Evolutionary conservation across 2,329 filamentous ascomycete genomes (phyloP).

Genomic region (Rhynchosporium secalis): DNA sequence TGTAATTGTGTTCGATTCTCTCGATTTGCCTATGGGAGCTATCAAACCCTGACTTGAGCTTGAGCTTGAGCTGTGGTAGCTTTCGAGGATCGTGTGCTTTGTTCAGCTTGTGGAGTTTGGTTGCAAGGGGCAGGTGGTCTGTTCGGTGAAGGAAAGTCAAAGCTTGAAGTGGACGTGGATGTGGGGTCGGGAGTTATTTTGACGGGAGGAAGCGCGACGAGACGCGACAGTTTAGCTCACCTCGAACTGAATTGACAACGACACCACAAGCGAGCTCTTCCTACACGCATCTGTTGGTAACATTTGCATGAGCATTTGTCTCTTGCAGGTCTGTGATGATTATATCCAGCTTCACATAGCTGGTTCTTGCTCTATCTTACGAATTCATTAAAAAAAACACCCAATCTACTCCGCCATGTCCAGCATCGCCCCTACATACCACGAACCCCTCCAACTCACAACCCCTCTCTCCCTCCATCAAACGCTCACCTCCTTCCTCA

Average conservation of each 20-base stretch:
- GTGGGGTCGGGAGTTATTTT: neutral
- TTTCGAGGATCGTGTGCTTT: neutral
- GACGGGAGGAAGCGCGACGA: constrained; percentile 1
- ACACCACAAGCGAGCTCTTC: neutral
- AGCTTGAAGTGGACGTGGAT: neutral
- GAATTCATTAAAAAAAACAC: neutral
- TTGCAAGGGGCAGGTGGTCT: constrained; percentile 1
- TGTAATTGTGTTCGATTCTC: neutral
- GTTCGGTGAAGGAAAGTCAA: neutral
- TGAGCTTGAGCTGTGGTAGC: neutral
- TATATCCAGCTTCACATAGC: neutral
- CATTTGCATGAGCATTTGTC: neutral
- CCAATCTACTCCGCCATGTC: constrained; percentile 11
- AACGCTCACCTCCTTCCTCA: constrained; percentile 66
- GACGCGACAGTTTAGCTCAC: neutral
- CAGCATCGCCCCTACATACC: constrained; percentile 15
- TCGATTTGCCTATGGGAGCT: neutral
- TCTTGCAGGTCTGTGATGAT: neutral
- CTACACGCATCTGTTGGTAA: neutral
- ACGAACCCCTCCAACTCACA: constrained; percentile 40
- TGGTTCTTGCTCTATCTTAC: neutral
- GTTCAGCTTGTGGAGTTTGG: neutral
- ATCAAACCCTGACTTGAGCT: neutral
- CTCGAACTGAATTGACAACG: neutral
- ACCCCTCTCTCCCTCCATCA: constrained; percentile 50